These are phyloP conservation scores for Cladobotryum mycophilum DNA, from an alignment of 2,329 filamentous ascomycete genomes.

Conservation along the genomic window DNA sequence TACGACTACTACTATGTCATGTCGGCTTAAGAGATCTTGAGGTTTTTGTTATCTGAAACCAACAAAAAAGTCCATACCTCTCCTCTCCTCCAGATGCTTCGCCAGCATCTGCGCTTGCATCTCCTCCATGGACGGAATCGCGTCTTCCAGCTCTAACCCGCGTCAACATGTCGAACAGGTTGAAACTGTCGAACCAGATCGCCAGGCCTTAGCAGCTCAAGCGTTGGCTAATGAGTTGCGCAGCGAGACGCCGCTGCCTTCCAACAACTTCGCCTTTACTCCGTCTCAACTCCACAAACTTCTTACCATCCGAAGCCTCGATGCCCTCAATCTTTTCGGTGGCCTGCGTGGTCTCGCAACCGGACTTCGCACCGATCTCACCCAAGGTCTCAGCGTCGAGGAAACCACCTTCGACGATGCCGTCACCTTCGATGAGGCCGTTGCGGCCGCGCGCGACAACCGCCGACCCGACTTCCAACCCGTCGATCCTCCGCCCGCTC, in stretches of 20 bases:
- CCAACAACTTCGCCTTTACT: slow-evolving; percentile 48
- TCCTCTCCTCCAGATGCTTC: slow-evolving; percentile 12
- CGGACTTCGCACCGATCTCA: slow-evolving; percentile 43
- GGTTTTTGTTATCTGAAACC: too few relatives aligned
- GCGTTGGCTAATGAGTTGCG: slow-evolving; percentile 18
- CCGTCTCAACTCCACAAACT: slow-evolving; percentile 49
- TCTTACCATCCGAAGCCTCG: slow-evolving; percentile 42
- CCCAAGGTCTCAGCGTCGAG: slow-evolving; percentile 43
- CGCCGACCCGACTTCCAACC: slow-evolving; percentile 21
- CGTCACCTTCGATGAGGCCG: slow-evolving; percentile 45
- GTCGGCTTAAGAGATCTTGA: too few relatives aligned
- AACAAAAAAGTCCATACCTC: neutral
- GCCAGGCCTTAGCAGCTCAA: neutral
- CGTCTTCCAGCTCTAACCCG: slow-evolving; percentile 12
- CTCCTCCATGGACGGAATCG: slow-evolving; percentile 26
- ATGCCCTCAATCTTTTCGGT: slow-evolving; percentile 46
- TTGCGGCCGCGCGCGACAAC: slow-evolving; percentile 29
- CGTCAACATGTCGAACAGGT: slow-evolving; percentile 5
- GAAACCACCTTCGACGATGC: slow-evolving; percentile 40
- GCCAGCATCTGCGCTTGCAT: slow-evolving; percentile 9
- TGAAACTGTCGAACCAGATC: slow-evolving; percentile 1
- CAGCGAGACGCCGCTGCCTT: slow-evolving; percentile 20
- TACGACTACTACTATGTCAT: too few relatives aligned
- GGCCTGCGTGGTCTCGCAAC: slow-evolving; percentile 45
- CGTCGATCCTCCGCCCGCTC: slow-evolving; percentile 15